Base-by-base conservation (phyloP, 1,284 basidiomycete species). In the Salmacisia buchloeana region DNA sequence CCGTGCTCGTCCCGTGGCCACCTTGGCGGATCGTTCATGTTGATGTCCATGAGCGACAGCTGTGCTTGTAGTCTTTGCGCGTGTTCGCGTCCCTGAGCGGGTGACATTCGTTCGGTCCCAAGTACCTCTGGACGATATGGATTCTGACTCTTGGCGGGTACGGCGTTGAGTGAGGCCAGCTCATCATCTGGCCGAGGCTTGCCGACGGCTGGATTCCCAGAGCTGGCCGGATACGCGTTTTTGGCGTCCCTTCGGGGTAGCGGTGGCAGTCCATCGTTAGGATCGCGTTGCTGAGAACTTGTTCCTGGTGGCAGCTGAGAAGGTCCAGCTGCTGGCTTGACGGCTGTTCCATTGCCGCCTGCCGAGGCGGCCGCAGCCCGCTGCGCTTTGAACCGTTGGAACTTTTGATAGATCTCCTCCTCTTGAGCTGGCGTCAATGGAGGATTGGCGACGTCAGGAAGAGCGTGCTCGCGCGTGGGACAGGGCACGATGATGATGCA, bases 401-500 rank as follows among this genome's bases (percentile, higher is more conserved):
- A 33, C 15, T 54, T 54, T 5, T 29, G 23, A 5, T 31, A 15
- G 29, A 54, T 31, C 6, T 25, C 29, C 27, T 31, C 23, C 49
- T 34, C 5, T 7, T 2, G 7, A 5, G 25, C 5, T 3, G 23
- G 49, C 9, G 49, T 7, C 2, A 15, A 15, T n/a, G 49, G 49
- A 31, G 18, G 13, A 31, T 18, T 33, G 29, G 49, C 25, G 25
- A 54, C 49, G 29, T 54, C 49, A 2, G 49, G 49, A 13, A 54
- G 13, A 15, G 31, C 49, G 27, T 54, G 25, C 34, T 54, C 49
- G 23, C 49, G 49, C 4, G 25, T 54, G 29, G 49, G 49, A 4
- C 23, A 25, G 27, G 49, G 49, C 12, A 54, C 49, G 49, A 54
- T 54, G 49, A 54, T 54, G 49, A 54, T 54, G 29, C 49, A 54